phyloP scores from a whole-genome alignment of 371 early-diverging fungal species.

The Massospora cicadina region DNA sequence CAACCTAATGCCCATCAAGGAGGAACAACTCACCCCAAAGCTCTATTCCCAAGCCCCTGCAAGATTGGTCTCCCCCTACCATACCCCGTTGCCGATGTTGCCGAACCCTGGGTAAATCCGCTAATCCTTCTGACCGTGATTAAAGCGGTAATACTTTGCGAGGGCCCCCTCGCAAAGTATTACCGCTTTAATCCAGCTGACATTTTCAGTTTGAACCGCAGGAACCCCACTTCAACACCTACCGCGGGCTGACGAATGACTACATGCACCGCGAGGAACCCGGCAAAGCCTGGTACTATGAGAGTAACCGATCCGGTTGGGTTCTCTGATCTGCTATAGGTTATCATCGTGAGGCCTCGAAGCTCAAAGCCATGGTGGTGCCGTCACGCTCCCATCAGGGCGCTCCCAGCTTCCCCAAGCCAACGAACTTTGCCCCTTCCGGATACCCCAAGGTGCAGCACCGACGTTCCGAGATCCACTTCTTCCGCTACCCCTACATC shows the following conservation, averaged over 20 bases:
- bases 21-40: background rate
- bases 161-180: background rate
- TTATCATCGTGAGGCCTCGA: background rate
- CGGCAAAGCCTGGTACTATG: background rate
- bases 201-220: background rate
- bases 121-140: too few relatives aligned
- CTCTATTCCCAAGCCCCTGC: too few relatives aligned
- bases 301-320: background rate
- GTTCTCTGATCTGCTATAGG: background rate
- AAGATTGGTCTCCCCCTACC: too few relatives aligned
- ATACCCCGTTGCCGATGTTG: background rate
- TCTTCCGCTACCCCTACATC: slow-evolving; percentile 19
- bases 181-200: background rate
- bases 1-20: background rate
- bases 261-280: background rate
- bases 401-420: background rate
- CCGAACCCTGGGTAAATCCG: background rate
- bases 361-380: background rate
- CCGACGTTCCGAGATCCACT: slow-evolving; percentile 18
- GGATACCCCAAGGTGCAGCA: background rate
- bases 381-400: background rate
- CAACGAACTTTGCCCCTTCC: background rate
- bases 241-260: background rate
- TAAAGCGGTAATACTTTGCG: too few relatives aligned
- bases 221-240: background rate